phyloP scores from a whole-genome alignment of 768 basidiomycete genomes.

The Obba rivulosa region DNA sequence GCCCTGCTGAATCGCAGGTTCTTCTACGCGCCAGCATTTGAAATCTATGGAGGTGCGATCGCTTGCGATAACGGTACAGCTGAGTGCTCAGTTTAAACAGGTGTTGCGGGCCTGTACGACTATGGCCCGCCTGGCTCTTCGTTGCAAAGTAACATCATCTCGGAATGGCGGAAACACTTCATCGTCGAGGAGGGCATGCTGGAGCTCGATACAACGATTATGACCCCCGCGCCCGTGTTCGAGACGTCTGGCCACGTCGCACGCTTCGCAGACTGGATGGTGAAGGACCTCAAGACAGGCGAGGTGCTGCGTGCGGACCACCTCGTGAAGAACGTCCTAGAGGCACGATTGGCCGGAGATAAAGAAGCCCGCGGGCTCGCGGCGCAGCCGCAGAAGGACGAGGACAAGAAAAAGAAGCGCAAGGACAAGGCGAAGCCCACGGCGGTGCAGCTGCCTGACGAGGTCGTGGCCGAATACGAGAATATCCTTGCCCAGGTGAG shows the following conservation, averaged over 20 bases:
- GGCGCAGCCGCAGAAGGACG: conserved; percentile 44
- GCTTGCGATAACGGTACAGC: background rate
- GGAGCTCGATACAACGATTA: conserved; percentile 96
- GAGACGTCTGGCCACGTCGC: conserved; percentile 98
- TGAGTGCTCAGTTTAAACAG: conserved; percentile 34
- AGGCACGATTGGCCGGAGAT: conserved; percentile 86
- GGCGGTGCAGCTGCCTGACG: conserved; percentile 71
- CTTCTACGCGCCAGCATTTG: conserved; percentile 97
- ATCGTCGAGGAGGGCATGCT: conserved; percentile 99
- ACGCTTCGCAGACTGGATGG: conserved; percentile 99
- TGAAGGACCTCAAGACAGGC: conserved; percentile 90
- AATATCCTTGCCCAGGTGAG: conserved; percentile 81
- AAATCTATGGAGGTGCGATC: conserved; percentile 88
- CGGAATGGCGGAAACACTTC: conserved; percentile 96
- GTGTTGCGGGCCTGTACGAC: conserved; percentile 96
- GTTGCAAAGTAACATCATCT: conserved; percentile 93
- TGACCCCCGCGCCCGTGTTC: conserved; percentile 92
- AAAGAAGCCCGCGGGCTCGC: conserved; percentile 78
- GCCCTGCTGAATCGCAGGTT: conserved; percentile 84
- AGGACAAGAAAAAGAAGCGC: conserved; percentile 58
- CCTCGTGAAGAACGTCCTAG: conserved; percentile 87
- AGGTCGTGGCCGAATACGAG: conserved; percentile 73
- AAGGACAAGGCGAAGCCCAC: conserved; percentile 74
- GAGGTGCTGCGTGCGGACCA: conserved; percentile 97
- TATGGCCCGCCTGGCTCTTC: conserved; percentile 96